A percentile compares a stretch with the other conserved stretches of the same genome.
These are phyloP conservation scores for Ascochyta rabiei DNA, from an alignment of 2,329 filamentous ascomycete genomes.

Conservation along the genomic window DNA sequence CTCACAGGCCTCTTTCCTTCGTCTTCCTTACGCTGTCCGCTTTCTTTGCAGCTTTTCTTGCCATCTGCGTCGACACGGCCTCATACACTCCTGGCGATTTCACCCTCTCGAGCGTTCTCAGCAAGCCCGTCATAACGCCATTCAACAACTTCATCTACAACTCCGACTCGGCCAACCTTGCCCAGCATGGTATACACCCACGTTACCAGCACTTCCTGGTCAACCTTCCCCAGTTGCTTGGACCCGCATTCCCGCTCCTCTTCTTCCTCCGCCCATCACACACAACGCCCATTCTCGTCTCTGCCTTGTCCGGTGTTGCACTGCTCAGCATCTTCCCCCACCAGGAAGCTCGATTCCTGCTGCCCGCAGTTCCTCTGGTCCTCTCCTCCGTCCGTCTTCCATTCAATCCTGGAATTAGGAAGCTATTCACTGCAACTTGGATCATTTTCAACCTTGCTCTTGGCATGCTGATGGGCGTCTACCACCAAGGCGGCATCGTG, in stretches of 20 bases:
- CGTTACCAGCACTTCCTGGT: constrained; percentile 58
- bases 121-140: constrained; percentile 58
- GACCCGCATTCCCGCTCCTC: constrained; percentile 57
- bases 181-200: constrained; percentile 60
- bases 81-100: constrained; percentile 73
- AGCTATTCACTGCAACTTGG: constrained; percentile 64
- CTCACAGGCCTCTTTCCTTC: constrained; percentile 62
- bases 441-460: constrained; percentile 71
- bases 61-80: constrained; percentile 80
- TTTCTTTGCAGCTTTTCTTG: constrained; percentile 70
- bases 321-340: constrained; percentile 77
- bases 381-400: constrained; percentile 75
- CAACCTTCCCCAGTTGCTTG: constrained; percentile 60
- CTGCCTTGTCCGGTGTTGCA: constrained; percentile 73
- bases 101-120: constrained; percentile 67
- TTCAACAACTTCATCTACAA: constrained; percentile 62
- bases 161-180: constrained; percentile 55
- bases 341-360: constrained; percentile 79
- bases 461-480: constrained; percentile 77
- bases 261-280: constrained; percentile 56
- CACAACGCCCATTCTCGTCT: constrained; percentile 67
- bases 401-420: constrained; percentile 54
- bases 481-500: constrained; percentile 80
- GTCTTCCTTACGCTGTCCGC: constrained; percentile 69
- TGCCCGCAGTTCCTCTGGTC: constrained; percentile 77